Evolutionary conservation across 106 monocot species (phyloP).

Genomic region (Dendrobium huoshanense): DNA sequence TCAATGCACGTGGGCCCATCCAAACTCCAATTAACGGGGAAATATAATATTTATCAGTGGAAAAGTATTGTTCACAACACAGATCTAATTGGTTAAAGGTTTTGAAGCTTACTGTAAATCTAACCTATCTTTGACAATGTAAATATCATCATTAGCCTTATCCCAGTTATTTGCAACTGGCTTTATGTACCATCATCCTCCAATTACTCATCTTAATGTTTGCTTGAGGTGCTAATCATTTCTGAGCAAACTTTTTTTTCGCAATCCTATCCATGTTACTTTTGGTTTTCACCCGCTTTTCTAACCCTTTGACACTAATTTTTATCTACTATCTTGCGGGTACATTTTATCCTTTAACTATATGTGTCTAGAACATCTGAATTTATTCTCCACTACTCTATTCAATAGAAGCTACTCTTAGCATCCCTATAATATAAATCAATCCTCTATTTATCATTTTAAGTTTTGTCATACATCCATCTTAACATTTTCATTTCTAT

Average conservation of each 20-base stretch:
- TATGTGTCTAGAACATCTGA: not conserved
- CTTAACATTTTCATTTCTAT: too few relatives aligned
- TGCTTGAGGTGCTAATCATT: not conserved
- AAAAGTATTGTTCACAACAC: not conserved
- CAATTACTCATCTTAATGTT: not conserved
- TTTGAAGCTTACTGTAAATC: not conserved
- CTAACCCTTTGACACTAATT: not conserved
- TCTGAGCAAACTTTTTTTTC: not conserved
- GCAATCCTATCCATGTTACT: not conserved
- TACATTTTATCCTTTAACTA: not conserved
- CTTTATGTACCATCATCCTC: not conserved
- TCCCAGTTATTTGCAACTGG: not conserved
- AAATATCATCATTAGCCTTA: not conserved
- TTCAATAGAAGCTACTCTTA: not conserved
- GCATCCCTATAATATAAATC: not conserved
- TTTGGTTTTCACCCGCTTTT: not conserved
- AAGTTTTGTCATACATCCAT: not conserved
- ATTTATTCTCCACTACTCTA: not conserved
- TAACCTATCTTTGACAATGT: not conserved
- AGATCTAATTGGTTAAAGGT: not conserved
- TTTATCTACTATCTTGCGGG: not conserved
- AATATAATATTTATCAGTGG: not conserved
- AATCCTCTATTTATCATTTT: not conserved
- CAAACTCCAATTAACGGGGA: not conserved
- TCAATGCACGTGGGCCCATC: too few relatives aligned